Evolutionary conservation across 2,329 filamentous ascomycete genomes (phyloP).

Genomic region (Microascus cirrosus): DNA sequence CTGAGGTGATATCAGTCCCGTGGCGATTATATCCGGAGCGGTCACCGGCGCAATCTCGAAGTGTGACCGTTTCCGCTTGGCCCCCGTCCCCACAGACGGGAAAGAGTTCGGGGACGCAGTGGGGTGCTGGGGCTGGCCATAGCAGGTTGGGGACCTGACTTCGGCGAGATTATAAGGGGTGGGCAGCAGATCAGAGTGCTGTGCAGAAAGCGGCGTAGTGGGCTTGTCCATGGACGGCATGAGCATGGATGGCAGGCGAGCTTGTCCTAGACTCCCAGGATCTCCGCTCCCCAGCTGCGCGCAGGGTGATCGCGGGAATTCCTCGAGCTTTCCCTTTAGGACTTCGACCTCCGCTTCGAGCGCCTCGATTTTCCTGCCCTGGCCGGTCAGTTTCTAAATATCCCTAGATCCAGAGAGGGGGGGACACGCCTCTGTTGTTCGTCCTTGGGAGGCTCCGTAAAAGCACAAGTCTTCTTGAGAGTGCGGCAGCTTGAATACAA

Average conservation of each 20-base stretch:
- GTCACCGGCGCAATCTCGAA: constrained; percentile 7
- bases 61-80: constrained; percentile 8
- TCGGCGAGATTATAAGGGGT: background rate
- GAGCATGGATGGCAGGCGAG: background rate
- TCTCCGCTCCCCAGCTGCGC: background rate
- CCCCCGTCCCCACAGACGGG: background rate
- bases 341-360: constrained; percentile 8
- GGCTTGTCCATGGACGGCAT: background rate
- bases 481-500: constrained; percentile 9
- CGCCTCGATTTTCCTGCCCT: constrained; percentile 11
- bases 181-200: background rate
- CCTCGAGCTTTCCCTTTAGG: constrained; percentile 7
- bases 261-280: background rate
- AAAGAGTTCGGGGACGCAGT: background rate
- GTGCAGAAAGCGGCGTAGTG: background rate
- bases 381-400: too few species aligned
- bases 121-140: background rate
- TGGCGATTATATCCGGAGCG: constrained; percentile 11
- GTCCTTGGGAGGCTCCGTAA: constrained; percentile 12
- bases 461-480: constrained; percentile 12
- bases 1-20: constrained; percentile 11
- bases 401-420: background rate
- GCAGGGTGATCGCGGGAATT: background rate
- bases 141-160: background rate
- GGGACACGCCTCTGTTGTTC: constrained; percentile 9